phyloP scores from a whole-genome alignment of 805 yeast genomes.

The Ogataea trehalophila region DNA sequence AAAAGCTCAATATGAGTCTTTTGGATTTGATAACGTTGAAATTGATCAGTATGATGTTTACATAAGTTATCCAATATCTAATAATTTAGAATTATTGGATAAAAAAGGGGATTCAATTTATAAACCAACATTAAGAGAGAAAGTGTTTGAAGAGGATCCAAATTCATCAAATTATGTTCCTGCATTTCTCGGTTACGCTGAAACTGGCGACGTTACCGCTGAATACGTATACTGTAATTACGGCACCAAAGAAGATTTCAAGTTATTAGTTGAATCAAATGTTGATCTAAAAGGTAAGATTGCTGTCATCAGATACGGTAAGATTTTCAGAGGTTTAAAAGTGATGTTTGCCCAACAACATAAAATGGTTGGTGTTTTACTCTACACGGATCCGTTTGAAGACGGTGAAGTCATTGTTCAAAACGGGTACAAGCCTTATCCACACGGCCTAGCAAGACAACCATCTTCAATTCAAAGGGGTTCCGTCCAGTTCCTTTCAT shows the following conservation, averaged over 20 bases:
- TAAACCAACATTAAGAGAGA: constrained; percentile 52
- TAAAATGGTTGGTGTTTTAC: constrained; percentile 62
- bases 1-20: constrained; percentile 49
- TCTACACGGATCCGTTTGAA: constrained; percentile 70
- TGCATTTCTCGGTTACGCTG: constrained; percentile 74
- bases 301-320: constrained; percentile 65
- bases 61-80: constrained; percentile 57
- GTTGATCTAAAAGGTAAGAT: constrained; percentile 53
- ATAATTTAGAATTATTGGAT: constrained; percentile 41
- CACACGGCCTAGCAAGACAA: constrained; percentile 72
- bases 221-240: constrained; percentile 62
- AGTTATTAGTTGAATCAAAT: constrained; percentile 38
- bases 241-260: constrained; percentile 60
- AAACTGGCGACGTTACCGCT: constrained; percentile 69
- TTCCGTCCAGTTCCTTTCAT: constrained; percentile 57
- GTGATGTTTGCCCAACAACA: constrained; percentile 70
- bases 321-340: constrained; percentile 65
- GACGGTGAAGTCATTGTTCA: constrained; percentile 47
- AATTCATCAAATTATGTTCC: constrained; percentile 51
- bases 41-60: constrained; percentile 59
- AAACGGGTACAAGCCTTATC: constrained; percentile 62
- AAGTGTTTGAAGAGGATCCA: constrained; percentile 42
- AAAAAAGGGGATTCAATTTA: constrained; percentile 30
- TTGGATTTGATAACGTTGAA: constrained; percentile 45
- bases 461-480: constrained; percentile 77